Evolutionary conservation across 805 yeast genomes (phyloP), one percentile per base, ranked within the genome.

Genomic region (Kuraishia borneana): DNA sequence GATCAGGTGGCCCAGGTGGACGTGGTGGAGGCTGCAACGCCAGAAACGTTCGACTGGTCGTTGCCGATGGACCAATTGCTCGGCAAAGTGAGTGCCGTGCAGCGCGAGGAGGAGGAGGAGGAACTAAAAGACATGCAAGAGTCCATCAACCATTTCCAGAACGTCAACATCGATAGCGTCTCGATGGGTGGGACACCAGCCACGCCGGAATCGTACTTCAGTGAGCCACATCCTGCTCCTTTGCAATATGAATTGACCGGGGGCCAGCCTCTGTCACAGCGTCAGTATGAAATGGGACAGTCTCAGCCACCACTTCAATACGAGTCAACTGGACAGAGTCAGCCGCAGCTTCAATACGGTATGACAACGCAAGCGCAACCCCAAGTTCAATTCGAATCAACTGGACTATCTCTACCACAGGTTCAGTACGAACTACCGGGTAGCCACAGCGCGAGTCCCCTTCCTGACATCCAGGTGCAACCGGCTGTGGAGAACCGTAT

Each of bases 1-100:
- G 88, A 81, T 44, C 73, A 77, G 42, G 70, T 68, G 10, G 35
- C 36, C 5, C 38, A 36, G n/a, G 26, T 40, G n/a, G 30, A 38
- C 18, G 38, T 30, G 3, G 40, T 37, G 2, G 31, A 16, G 6
- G 32, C 36, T 26, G n/a, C 23, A 16, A 25, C 25, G 16, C 33
- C 34, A 29, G 31, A 37, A 36, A 6, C 52, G 19, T 43, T 80
- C 19, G 89, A 82, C 48, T 59, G 69, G 34, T 66, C 81, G 2
- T 56, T 82, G 16, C 88, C 92, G 5, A 83, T 83, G 94, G 83
- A 78, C 46, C 84, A 82, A 48, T 52, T 83, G 20, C 45, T 83
- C 30, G 59, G 60, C 35, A 64, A 62, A 36, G 52, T 75, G 35
- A 39, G 37, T 13, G 41, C 42, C 20, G 46, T 51, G 26, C 52